These are phyloP conservation scores for Xylaria sp. DNA, from an alignment of 2,329 filamentous ascomycete species.

Conservation along the genomic window DNA sequence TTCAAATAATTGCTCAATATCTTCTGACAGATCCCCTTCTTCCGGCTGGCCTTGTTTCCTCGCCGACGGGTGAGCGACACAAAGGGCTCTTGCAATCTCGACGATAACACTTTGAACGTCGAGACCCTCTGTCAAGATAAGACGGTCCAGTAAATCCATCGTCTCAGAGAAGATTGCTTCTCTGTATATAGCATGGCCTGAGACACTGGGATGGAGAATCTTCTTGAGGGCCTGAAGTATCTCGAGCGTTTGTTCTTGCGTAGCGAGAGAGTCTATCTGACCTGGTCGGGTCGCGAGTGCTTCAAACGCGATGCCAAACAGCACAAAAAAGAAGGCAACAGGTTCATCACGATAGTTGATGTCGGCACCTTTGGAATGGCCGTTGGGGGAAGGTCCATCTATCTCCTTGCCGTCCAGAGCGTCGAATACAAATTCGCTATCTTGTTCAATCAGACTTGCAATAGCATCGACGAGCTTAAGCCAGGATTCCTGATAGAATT, in stretches of 20 bases:
- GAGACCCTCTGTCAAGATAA: conserved; percentile 89
- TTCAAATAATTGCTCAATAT: conserved; percentile 98
- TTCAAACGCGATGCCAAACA: conserved; percentile 96
- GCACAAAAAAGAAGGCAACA: conserved; percentile 97
- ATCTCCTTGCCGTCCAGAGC: conserved; percentile 86
- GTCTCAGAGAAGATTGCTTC: conserved; percentile 96
- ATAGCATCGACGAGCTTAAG: conserved; percentile 96
- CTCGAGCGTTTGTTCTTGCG: conserved; percentile 82
- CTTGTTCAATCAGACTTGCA: conserved; percentile 95
- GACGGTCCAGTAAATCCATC: conserved; percentile 92
- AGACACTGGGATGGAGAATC: conserved; percentile 92
- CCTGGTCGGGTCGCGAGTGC: conserved; percentile 85
- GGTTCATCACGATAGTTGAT: conserved; percentile 99
- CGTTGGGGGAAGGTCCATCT: conserved; percentile 59
- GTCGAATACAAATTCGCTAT: conserved; percentile 97
- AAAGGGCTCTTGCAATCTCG: conserved; percentile 89
- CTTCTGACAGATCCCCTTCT: conserved; percentile 87
- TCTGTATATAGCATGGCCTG: conserved; percentile 95
- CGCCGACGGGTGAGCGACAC: conserved; percentile 90
- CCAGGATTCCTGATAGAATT: conserved; percentile 98
- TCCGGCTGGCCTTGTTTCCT: conserved; percentile 72
- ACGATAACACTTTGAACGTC: conserved; percentile 93
- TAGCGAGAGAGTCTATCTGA: conserved; percentile 71
- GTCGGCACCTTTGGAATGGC: conserved; percentile 72
- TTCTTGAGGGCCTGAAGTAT: conserved; percentile 93